phyloP scores from a whole-genome alignment of 345 rosid species.

The Salix koriyanagi region DNA sequence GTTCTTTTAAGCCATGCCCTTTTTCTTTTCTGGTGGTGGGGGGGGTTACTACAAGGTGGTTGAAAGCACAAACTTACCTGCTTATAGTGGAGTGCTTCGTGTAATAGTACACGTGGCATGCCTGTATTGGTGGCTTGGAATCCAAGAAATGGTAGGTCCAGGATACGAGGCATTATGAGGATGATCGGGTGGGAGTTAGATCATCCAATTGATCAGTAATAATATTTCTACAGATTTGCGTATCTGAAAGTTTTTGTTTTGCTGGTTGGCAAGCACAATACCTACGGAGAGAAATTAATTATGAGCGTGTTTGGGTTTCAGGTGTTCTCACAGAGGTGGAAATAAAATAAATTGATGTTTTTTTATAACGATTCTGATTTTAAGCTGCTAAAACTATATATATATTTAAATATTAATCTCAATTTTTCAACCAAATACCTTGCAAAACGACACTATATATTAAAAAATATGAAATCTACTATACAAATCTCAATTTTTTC shows the following conservation, averaged over 20 bases:
- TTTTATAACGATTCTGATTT: not conserved
- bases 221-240: not conserved
- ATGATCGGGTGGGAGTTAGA: slow-evolving; percentile 16
- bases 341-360: not conserved
- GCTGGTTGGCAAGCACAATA: slow-evolving; percentile 3
- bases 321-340: not conserved
- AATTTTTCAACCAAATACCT: not conserved
- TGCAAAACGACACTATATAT: too few relatives aligned
- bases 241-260: not conserved
- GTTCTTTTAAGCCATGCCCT: not conserved
- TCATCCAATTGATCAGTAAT: not conserved
- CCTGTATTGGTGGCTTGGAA: not conserved
- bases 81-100: not conserved
- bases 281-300: not conserved
- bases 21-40: not conserved
- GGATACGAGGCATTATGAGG: not conserved
- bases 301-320: not conserved
- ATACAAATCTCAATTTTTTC: too few relatives aligned
- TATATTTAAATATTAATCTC: not conserved
- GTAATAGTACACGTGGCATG: not conserved
- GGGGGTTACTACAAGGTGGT: not conserved
- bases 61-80: slow-evolving; percentile 16
- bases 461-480: too few relatives aligned
- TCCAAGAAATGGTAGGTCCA: slow-evolving; percentile 2
- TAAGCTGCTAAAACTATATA: not conserved